phyloP scores from a whole-genome alignment of 176 grass and related monocot genomes.

The Puya raimondii region DNA sequence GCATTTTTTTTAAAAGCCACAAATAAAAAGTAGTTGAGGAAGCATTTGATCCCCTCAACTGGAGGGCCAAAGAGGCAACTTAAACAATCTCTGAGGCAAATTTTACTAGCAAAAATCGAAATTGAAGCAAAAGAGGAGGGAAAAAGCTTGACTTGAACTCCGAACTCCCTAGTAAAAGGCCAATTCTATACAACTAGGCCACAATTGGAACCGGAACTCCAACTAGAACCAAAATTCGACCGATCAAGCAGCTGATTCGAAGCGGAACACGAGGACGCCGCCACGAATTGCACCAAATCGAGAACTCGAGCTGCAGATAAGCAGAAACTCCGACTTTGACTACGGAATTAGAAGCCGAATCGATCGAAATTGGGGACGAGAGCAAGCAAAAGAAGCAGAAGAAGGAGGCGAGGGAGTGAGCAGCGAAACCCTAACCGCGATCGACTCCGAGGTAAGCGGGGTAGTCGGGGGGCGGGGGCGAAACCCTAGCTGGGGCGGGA shows the following conservation, averaged over 20 bases:
- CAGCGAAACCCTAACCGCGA: neutral
- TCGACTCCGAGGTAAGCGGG: neutral
- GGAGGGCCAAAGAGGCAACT: neutral
- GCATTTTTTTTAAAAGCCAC: neutral
- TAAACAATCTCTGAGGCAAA: neutral
- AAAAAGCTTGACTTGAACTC: neutral
- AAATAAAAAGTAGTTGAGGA: neutral
- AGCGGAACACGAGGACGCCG: neutral
- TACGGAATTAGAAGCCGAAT: neutral
- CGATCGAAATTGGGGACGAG: constrained; percentile 1
- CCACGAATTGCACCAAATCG: constrained; percentile 15
- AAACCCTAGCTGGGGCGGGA: neutral
- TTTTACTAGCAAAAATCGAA: neutral
- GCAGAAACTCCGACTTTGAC: neutral
- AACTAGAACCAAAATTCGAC: constrained; percentile 5
- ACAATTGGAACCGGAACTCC: neutral
- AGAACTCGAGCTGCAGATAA: constrained; percentile 19
- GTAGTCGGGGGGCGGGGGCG: constrained; percentile 14
- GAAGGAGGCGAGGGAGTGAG: constrained; percentile 1
- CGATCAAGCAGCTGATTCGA: constrained; percentile 4
- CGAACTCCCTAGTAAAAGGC: neutral
- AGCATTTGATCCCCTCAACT: neutral
- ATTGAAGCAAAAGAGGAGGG: neutral
- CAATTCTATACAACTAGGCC: neutral
- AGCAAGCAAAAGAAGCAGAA: constrained; percentile 8